Evolutionary conservation across 108 stramenopile genomes (phyloP), one percentile per base, ranked within the genome.

Genomic region (Mediolabrus comicus): DNA sequence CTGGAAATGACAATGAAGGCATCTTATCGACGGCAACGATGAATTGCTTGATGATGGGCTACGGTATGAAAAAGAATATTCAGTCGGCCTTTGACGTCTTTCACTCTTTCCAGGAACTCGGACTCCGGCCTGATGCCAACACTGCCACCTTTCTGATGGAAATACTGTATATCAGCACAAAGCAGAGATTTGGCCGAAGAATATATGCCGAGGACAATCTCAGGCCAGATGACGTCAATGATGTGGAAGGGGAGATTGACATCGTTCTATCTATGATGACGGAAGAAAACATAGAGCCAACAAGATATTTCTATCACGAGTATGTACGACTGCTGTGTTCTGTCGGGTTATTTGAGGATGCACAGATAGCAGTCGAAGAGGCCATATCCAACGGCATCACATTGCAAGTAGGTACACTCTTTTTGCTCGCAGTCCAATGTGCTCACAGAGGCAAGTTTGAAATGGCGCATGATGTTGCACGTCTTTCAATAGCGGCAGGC

Each of bases 91-190:
- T 71, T 52, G 17, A 58, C 14, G 59, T 81, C 12, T 76, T 65
- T 31, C 64, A 75, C 52, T 71, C 77, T 26, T 79, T 87, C 13
- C 25, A 43, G n/a, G 35, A 16, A 28, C 52, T 62, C 46, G 54
- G 68, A 32, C 67, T 83, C 22, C 7, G 82, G 39, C 74, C 84
- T 26, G 75, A 89, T 52, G 65, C 34, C 9, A 83, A 87, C 51
- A 80, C 87, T n/a, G 89, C 74, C 70, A 71, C 85, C 14, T 92
- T 85, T 76, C 63, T 76, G 4, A 79, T 90, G 65, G 89, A 90
- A 61, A 62, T 77, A 4, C 71, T 90, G 28, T 84, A 59, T 16
- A 39, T 77, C 13, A 49, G 36, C 41, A 36, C 71, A 13, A 79
- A 59, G 53, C 34, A 63, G 33, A 53, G 55, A 27, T 56, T 68